A percentile compares a stretch with the other conserved stretches of the same genome.
phyloP scores from a whole-genome alignment of 345 rosid genomes.

The Hibiscus trionum region DNA sequence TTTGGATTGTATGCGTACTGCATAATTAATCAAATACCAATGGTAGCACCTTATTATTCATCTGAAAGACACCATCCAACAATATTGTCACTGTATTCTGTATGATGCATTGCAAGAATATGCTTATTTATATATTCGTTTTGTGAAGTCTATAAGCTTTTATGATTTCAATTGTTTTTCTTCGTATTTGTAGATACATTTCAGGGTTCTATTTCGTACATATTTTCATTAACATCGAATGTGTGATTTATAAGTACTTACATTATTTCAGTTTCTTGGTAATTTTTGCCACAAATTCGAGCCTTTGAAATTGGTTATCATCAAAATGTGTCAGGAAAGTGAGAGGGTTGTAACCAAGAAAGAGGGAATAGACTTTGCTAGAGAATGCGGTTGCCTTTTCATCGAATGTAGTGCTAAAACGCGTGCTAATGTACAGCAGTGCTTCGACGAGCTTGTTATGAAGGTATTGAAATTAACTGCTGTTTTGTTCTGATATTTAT shows the following conservation, averaged over 20 bases:
- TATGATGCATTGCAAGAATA: neutral
- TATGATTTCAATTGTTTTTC: neutral
- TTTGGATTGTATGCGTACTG: neutral
- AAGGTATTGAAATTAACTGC: constrained; percentile 23
- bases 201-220: neutral
- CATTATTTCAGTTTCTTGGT: neutral
- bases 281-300: neutral
- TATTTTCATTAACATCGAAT: neutral
- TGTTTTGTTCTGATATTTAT: neutral
- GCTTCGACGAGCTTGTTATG: constrained; percentile 57
- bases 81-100: neutral
- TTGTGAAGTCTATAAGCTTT: neutral
- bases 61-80: neutral
- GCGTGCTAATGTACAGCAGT: constrained; percentile 45
- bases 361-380: constrained; percentile 54
- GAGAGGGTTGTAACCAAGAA: constrained; percentile 53
- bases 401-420: constrained; percentile 65
- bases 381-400: constrained; percentile 58
- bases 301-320: neutral
- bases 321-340: constrained; percentile 37
- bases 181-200: neutral
- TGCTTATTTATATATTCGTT: neutral
- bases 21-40: neutral
- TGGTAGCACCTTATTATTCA: neutral
- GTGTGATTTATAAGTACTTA: neutral